These are phyloP conservation scores for Xenoacremonium recifei DNA, from an alignment of 2,329 filamentous ascomycete species.

Conservation along the genomic window DNA sequence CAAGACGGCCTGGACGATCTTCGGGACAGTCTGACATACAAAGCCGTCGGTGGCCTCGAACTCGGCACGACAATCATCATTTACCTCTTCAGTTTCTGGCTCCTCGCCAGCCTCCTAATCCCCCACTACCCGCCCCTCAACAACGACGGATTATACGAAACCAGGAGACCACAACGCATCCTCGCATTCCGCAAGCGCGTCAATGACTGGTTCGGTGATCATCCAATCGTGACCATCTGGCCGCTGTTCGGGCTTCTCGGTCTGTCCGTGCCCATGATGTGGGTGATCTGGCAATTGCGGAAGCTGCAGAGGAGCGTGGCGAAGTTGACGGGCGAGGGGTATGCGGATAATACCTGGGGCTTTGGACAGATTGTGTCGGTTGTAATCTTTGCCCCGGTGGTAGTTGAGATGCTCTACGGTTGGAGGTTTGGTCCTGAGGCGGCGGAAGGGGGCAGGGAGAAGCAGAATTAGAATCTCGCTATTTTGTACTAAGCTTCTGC, in stretches of 20 bases:
- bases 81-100: conserved; percentile 12
- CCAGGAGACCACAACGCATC: neutral
- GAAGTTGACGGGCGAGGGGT: neutral
- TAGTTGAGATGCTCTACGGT: conserved; percentile 15
- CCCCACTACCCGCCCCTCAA: neutral
- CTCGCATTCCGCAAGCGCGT: conserved; percentile 1
- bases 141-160: neutral
- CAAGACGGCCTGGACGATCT: conserved; percentile 1
- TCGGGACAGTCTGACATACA: conserved; percentile 3
- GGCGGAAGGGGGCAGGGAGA: too few species aligned
- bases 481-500: too few species aligned
- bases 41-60: conserved; percentile 6
- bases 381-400: conserved; percentile 20
- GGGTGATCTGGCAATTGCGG: conserved; percentile 10
- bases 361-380: conserved; percentile 24
- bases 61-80: conserved; percentile 7
- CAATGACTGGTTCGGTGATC: conserved; percentile 5
- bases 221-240: neutral
- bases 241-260: conserved; percentile 7
- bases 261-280: conserved; percentile 9
- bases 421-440: conserved; percentile 16
- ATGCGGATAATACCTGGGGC: conserved; percentile 13
- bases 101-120: conserved; percentile 9
- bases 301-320: conserved; percentile 8
- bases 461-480: too few species aligned